phyloP scores from a whole-genome alignment of 768 basidiomycete genomes.

The Leucogyrophana mollusca region DNA sequence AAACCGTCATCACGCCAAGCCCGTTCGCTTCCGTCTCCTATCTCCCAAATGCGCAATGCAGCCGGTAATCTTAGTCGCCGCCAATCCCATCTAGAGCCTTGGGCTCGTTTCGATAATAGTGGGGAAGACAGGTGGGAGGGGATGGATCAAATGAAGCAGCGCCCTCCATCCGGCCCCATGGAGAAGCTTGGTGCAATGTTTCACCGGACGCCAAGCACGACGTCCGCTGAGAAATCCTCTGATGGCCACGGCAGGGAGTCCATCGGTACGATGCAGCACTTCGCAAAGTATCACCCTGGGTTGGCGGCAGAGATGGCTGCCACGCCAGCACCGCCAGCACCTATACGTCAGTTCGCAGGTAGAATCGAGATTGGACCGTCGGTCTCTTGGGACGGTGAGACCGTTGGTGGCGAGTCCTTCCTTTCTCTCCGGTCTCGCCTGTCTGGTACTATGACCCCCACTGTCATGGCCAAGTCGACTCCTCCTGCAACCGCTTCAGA shows the following conservation, averaged over 20 bases:
- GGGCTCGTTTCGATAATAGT: conserved; percentile 55
- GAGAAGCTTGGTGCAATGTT: conserved; percentile 64
- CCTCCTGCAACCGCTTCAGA: conserved; percentile 52
- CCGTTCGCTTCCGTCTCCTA: conserved; percentile 15
- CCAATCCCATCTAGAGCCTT: conserved; percentile 43
- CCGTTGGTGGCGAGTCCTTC: conserved; percentile 46
- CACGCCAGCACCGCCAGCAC: conserved; percentile 26
- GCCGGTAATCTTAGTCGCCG: conserved; percentile 45
- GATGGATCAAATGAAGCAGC: conserved; percentile 42
- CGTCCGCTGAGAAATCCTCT: conserved; percentile 45
- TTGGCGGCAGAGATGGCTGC: conserved; percentile 53
- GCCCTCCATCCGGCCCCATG: conserved; percentile 43
- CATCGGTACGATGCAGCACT: conserved; percentile 36
- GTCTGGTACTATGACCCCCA: conserved; percentile 49
- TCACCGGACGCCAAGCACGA: conserved; percentile 53
- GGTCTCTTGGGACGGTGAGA: conserved; percentile 54
- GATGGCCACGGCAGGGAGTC: conserved; percentile 36
- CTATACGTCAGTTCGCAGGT: conserved; percentile 44
- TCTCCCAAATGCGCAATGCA: conserved; percentile 35
- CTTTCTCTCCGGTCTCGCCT: conserved; percentile 44
- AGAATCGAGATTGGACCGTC: conserved; percentile 36
- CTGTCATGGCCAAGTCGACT: conserved; percentile 54
- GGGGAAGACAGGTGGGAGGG: conserved; percentile 47
- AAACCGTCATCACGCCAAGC: conserved; percentile 29
- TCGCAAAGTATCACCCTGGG: conserved; percentile 57